Evolutionary conservation across 331 rosid species (phyloP), one percentile per base, ranked within the genome.

Genomic region (Phaseolus coccineus): DNA sequence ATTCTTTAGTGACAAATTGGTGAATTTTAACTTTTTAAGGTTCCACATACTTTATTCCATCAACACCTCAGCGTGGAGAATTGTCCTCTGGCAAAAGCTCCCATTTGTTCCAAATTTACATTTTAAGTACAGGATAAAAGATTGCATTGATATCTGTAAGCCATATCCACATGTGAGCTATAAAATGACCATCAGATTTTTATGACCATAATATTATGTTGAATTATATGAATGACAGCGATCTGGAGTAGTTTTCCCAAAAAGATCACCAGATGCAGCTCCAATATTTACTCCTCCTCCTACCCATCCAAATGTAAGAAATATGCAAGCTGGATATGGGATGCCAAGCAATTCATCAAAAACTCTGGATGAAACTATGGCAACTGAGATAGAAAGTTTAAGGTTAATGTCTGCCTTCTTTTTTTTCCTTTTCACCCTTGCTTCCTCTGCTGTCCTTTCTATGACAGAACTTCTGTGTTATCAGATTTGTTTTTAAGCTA

Each of bases 341-440:
- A 90, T 96, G 93, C 90, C 97, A 51, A 88, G 91, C 84, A 91
- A 82, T 87, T 89, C 97, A 10, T 89, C 97, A 51, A 96, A 95
- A 87, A 91, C 98, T 84, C 99, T 96, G n/a, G 99, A 96, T 86
- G 99, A 96, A 88, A 96, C 98, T 25, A 96, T 96, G 98, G 98
- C 99, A 51, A 88, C 93, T 7, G 97, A 93, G 78, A 90, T 89
- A 8, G 97, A 93, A 80, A 91, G 84, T 85, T 84, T 96, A 79
- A 94, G 96, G 98, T 94, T 84, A 85, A 77, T 30, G 13, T 67
- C 13, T 63, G 24, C 50, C 28, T 10, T 30, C 35, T 66, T 39
- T 33, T 56, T 57, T 65, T 57, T 13, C 75, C 37, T 67, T 37
- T 31, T 76, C 51, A 27, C 24, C 77, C 67, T 56, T 76, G 31